These are phyloP conservation scores for Vitis rotundifolia DNA, from an alignment of 164 flowering plant genomes.

Conservation along the genomic window DNA sequence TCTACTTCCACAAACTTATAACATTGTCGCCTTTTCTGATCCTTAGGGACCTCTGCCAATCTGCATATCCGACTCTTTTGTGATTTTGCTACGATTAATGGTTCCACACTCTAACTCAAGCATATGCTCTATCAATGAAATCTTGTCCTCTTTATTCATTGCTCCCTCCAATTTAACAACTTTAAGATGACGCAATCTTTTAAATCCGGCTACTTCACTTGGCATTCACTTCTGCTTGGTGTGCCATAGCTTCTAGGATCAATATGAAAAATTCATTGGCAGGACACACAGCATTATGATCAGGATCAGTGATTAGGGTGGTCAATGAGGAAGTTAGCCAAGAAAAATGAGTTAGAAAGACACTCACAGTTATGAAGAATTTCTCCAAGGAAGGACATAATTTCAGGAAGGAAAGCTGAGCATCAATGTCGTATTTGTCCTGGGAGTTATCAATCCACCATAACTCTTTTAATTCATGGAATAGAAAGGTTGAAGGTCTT, in stretches of 20 bases:
- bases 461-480: neutral
- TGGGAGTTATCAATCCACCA: neutral
- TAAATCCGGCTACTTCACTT: neutral
- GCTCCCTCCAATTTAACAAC: too few species aligned
- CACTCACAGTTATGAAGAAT: slow-evolving; percentile 21
- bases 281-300: neutral
- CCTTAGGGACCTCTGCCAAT: too few species aligned
- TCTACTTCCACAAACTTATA: too few species aligned
- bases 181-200: too few species aligned
- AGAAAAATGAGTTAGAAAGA: too few species aligned
- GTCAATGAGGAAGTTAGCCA: too few species aligned
- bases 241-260: slow-evolving; percentile 15
- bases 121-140: too few species aligned
- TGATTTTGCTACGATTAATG: too few species aligned
- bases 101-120: too few species aligned
- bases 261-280: slow-evolving; percentile 14
- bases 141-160: too few species aligned
- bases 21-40: too few species aligned
- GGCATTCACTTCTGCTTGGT: neutral
- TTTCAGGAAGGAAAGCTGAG: slow-evolving; percentile 20
- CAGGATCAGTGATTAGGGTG: neutral
- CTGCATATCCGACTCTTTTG: too few species aligned
- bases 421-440: slow-evolving; percentile 9
- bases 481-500: slow-evolving; percentile 5
- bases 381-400: slow-evolving; percentile 25